Evolutionary conservation across 2,329 filamentous ascomycete genomes (phyloP).

Genomic region (Penicillium fuscoglaucum): DNA sequence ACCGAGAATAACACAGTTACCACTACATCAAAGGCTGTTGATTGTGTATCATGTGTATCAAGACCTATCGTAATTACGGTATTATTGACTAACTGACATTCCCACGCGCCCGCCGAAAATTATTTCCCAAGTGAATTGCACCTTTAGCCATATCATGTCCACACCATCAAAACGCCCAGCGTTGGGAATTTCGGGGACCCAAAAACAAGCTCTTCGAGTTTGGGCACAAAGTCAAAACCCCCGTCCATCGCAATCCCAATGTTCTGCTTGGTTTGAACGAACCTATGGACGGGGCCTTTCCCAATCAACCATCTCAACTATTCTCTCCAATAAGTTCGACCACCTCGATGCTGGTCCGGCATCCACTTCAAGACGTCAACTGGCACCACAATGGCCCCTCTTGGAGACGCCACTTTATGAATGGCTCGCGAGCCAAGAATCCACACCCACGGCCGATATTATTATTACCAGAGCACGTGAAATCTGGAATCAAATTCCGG

Average conservation of each 20-base stretch:
- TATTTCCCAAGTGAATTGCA: background rate
- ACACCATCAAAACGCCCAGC: background rate
- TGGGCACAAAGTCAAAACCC: conserved; percentile 3
- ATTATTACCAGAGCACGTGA: conserved; percentile 17
- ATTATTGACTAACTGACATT: background rate
- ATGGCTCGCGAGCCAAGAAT: conserved; percentile 3
- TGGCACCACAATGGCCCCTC: conserved; percentile 8
- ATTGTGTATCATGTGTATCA: background rate
- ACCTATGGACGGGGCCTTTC: conserved; percentile 1
- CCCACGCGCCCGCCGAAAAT: background rate
- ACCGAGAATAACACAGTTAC: background rate
- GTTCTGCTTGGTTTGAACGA: conserved; percentile 7
- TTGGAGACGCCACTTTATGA: conserved; percentile 2
- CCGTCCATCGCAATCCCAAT: conserved; percentile 4
- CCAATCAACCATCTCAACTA: conserved; percentile 5
- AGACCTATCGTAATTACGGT: background rate
- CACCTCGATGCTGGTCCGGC: conserved; percentile 5
- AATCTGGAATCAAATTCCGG: conserved; percentile 18
- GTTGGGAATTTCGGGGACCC: background rate
- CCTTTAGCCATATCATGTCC: background rate
- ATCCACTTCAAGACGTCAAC: background rate
- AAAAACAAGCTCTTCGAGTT: conserved; percentile 9
- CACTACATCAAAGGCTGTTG: background rate
- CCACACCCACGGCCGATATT: background rate
- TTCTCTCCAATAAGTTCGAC: conserved; percentile 3